These are phyloP conservation scores for Chaetoceros muelleri DNA, from an alignment of 108 stramenopile genomes.

Conservation along the genomic window DNA sequence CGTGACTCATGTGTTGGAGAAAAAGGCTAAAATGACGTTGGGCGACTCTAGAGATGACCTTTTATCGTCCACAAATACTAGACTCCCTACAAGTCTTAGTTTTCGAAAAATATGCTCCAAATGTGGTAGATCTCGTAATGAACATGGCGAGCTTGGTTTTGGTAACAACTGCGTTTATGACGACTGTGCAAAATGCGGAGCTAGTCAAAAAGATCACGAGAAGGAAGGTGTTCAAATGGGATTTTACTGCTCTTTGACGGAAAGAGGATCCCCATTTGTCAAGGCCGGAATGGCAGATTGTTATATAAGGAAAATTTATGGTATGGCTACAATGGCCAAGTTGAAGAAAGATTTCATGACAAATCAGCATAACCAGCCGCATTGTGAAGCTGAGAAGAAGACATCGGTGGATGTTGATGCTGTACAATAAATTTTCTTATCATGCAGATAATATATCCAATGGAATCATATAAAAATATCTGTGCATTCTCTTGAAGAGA, in stretches of 20 bases:
- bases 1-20: too few species aligned
- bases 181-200: slow-evolving; percentile 63
- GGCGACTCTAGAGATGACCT: background rate
- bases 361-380: too few species aligned
- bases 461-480: too few species aligned
- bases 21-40: too few species aligned
- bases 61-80: slow-evolving; percentile 2
- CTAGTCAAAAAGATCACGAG: slow-evolving; percentile 38
- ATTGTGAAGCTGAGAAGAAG: too few species aligned
- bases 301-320: background rate
- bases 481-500: too few species aligned
- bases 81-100: slow-evolving; percentile 53
- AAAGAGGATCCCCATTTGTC: background rate
- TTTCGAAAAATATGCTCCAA: slow-evolving; percentile 75
- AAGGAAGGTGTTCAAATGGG: slow-evolving; percentile 43
- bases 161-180: slow-evolving; percentile 69
- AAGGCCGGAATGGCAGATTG: background rate
- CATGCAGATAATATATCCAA: too few species aligned
- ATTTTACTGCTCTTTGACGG: slow-evolving; percentile 45
- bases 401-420: too few species aligned
- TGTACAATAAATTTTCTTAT: too few species aligned
- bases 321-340: background rate
- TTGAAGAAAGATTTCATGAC: background rate
- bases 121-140: slow-evolving; percentile 63
- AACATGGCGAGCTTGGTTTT: slow-evolving; percentile 79